Conservation (phyloP, 2,329 filamentous ascomycete species). For the Verticillium albo-atrum region DNA sequence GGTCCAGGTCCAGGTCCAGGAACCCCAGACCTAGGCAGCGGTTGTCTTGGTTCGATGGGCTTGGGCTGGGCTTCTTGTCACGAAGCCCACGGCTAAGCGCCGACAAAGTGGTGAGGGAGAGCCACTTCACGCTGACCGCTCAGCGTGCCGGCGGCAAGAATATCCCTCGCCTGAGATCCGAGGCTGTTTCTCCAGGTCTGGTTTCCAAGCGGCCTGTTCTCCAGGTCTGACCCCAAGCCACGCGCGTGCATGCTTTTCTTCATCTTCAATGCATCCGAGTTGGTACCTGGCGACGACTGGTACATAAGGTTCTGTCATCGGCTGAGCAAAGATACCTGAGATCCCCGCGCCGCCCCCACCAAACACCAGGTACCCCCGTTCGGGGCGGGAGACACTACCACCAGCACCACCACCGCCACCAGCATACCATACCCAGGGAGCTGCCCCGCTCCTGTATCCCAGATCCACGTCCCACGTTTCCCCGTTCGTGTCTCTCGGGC, state of each 20-base stretch:
- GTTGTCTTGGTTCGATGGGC: too few relatives aligned
- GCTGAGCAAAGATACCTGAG: not conserved
- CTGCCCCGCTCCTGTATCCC: slow-evolving; percentile 4
- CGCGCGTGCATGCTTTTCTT: not conserved
- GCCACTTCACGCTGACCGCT: not conserved
- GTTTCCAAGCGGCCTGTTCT: too few relatives aligned
- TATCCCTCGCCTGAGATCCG: not conserved
- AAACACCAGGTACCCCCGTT: not conserved
- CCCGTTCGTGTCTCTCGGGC: slow-evolving; percentile 1
- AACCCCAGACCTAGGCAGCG: not conserved
- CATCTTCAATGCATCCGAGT: not conserved
- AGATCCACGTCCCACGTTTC: slow-evolving; percentile 3
- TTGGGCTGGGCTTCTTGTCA: not conserved
- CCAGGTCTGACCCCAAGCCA: not conserved
- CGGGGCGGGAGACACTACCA: not conserved
- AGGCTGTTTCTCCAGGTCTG: not conserved
- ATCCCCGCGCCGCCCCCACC: not conserved
- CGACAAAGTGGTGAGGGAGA: not conserved
- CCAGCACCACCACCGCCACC: not conserved
- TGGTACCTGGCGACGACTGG: not conserved
- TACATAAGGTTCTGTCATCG: not conserved
- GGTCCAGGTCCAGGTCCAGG: not conserved
- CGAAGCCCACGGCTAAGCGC: not conserved
- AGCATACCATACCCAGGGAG: not conserved
- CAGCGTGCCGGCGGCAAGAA: not conserved